phyloP scores from a whole-genome alignment of 805 yeast species.

The Wickerhamiella galacta region DNA sequence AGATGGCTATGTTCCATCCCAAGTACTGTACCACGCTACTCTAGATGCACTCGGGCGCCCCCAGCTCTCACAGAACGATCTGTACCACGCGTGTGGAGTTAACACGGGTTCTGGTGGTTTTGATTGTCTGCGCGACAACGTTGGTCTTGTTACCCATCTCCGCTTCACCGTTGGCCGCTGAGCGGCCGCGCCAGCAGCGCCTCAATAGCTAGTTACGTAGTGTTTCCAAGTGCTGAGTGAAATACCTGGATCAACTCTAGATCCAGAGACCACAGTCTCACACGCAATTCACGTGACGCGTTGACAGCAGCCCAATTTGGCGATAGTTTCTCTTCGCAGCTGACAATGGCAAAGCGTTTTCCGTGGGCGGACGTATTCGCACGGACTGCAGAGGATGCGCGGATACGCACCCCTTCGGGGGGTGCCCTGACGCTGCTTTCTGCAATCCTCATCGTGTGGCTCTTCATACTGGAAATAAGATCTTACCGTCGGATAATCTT shows the following conservation, averaged over 20 bases:
- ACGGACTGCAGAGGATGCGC: conserved; percentile 86
- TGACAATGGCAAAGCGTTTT: no score
- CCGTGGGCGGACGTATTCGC: conserved; percentile 57
- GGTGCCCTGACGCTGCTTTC: conserved; percentile 74
- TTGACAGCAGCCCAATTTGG: no score
- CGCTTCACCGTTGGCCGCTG: no score
- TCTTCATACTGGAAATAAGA: conserved; percentile 57
- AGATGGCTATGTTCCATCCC: conserved; percentile 23
- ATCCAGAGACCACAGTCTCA: no score
- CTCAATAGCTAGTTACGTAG: no score
- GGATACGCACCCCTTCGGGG: conserved; percentile 75
- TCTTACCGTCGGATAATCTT: conserved; percentile 53
- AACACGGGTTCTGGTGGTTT: conserved; percentile 8
- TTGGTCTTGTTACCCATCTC: conserved; percentile 22
- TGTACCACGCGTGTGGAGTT: conserved; percentile 16
- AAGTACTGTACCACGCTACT: conserved; percentile 19
- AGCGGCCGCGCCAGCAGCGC: no score
- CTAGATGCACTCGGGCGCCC: conserved; percentile 10
- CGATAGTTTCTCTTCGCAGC: no score
- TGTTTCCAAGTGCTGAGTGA: no score
- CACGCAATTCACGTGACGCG: no score
- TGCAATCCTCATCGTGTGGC: conserved; percentile 37
- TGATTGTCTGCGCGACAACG: conserved; percentile 18
- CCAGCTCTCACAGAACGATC: conserved; percentile 17
- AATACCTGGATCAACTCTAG: no score